These are phyloP conservation scores for Cucurbita argyrosperma DNA, from an alignment of 306 rosid species.

Conservation along the genomic window DNA sequence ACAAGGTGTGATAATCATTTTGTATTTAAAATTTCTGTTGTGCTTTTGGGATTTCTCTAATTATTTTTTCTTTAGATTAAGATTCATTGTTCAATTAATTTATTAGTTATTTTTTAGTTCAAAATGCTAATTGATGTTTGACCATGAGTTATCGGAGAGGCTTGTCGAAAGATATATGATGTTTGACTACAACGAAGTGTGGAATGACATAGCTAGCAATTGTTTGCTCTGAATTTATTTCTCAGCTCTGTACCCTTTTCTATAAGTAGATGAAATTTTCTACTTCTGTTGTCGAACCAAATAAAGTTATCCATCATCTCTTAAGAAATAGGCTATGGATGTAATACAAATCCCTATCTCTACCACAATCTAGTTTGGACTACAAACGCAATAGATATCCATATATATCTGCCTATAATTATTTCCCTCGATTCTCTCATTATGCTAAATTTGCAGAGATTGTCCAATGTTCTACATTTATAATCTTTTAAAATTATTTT, in stretches of 20 bases:
- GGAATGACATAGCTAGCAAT: background rate
- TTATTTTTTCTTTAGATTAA: background rate
- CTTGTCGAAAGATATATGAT: background rate
- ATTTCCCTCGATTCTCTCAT: background rate
- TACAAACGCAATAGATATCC: background rate
- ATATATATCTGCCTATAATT: background rate
- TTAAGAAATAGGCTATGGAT: background rate
- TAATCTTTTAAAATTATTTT: too few species aligned
- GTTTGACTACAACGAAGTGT: background rate
- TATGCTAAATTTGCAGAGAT: background rate
- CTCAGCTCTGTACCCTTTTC: background rate
- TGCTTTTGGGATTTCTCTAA: background rate
- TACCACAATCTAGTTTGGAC: background rate
- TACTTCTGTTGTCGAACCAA: background rate
- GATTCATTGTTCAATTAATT: background rate
- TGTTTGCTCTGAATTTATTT: background rate
- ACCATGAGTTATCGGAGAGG: background rate
- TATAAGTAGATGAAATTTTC: background rate
- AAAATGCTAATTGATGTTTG: background rate
- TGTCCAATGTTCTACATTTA: background rate
- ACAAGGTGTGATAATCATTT: conserved; percentile 44
- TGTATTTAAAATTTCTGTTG: background rate
- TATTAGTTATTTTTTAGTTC: background rate
- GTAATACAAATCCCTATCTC: background rate
- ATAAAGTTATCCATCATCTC: background rate